A percentile compares a stretch with the other conserved stretches of the same genome.
phyloP scores from a whole-genome alignment of 2,329 filamentous ascomycete species.

The Lachnellula arida region DNA sequence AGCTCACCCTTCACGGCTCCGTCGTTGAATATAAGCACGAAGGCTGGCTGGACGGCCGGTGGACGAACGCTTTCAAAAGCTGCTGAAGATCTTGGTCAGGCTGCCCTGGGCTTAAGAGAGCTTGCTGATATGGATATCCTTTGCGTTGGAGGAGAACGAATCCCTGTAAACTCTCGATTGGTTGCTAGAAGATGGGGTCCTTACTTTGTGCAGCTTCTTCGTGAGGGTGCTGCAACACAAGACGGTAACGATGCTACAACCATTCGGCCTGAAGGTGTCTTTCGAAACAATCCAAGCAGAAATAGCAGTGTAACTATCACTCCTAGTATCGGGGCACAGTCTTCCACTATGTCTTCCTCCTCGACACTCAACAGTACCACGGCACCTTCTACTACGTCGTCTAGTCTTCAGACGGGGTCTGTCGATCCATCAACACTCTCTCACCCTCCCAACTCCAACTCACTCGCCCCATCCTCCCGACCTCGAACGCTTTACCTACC shows the following conservation, averaged over 20 bases:
- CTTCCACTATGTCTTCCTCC: conserved; percentile 44
- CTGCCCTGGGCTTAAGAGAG: conserved; percentile 75
- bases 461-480: conserved; percentile 58
- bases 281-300: conserved; percentile 55
- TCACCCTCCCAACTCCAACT: conserved; percentile 37
- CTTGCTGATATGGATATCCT: conserved; percentile 95
- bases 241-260: conserved; percentile 73
- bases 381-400: conserved; percentile 8
- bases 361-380: conserved; percentile 38
- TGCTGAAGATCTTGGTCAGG: conserved; percentile 80
- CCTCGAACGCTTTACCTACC: conserved; percentile 88
- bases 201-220: conserved; percentile 88
- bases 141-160: conserved; percentile 83
- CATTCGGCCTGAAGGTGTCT: conserved; percentile 56
- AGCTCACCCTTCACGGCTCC: conserved; percentile 63
- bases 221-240: conserved; percentile 66
- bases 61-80: conserved; percentile 72
- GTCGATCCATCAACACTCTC: conserved; percentile 15
- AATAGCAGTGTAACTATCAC: conserved; percentile 87
- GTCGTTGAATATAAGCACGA: conserved; percentile 39
- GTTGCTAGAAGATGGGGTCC: conserved; percentile 87
- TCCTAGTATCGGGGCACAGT: conserved; percentile 50
- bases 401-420: conserved; percentile 4
- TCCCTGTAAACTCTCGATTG: conserved; percentile 89
- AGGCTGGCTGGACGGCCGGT: conserved; percentile 62